Conservation (phyloP, 2,329 filamentous ascomycete genomes). For the Ophiostoma fasciatum region DNA sequence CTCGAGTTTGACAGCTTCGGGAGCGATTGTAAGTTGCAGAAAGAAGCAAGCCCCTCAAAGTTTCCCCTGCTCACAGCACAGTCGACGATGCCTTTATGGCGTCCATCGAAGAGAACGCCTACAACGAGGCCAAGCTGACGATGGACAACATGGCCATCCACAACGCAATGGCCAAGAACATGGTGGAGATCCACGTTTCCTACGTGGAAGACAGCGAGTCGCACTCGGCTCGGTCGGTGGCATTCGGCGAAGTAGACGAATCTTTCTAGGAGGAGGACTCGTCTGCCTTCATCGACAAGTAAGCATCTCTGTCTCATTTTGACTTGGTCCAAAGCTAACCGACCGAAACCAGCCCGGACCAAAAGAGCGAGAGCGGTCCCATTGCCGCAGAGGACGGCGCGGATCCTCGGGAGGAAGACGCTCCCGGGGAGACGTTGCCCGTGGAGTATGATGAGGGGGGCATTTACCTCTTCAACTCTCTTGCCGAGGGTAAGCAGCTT, state of each 20-base stretch:
- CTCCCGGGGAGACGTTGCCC: too few species aligned
- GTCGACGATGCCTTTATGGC: too few species aligned
- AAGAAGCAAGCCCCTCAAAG: too few species aligned
- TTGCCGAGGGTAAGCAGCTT: too few species aligned
- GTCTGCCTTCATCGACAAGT: slow-evolving; percentile 1
- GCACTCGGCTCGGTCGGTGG: background rate
- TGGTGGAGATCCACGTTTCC: background rate
- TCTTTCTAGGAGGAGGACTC: slow-evolving; percentile 4
- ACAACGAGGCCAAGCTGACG: background rate
- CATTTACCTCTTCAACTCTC: too few species aligned
- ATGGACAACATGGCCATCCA: background rate
- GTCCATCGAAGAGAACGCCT: background rate
- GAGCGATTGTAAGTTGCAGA: too few species aligned
- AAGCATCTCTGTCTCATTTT: background rate
- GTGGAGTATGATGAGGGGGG: too few species aligned
- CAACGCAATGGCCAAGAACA: background rate
- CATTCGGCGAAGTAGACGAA: background rate
- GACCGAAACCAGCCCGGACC: background rate
- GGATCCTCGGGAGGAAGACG: too few species aligned
- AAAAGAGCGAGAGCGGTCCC: too few species aligned
- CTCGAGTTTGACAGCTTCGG: too few species aligned
- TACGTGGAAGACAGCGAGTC: background rate
- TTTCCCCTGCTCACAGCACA: too few species aligned
- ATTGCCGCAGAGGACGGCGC: too few species aligned
- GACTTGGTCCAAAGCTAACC: background rate